Evolutionary conservation across 768 basidiomycete genomes (phyloP).

Genomic region (Leccinum aurantiacum): DNA sequence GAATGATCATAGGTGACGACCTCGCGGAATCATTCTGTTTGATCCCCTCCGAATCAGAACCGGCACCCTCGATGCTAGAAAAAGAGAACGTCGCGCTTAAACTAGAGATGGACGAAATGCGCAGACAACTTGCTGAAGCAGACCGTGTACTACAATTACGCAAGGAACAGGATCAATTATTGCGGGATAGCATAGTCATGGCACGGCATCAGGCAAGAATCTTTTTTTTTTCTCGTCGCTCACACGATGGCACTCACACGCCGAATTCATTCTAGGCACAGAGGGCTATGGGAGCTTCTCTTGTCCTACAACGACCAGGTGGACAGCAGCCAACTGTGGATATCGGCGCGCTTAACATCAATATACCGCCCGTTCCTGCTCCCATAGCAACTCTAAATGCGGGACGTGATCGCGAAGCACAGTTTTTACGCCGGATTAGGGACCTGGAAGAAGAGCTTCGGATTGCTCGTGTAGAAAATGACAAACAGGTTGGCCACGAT

Average conservation of each 20-base stretch:
- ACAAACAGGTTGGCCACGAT: slow-evolving; percentile 65
- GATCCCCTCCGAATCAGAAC: slow-evolving; percentile 61
- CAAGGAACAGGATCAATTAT: slow-evolving; percentile 74
- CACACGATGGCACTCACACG: slow-evolving; percentile 4
- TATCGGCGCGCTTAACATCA: slow-evolving; percentile 57
- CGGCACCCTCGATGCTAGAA: slow-evolving; percentile 48
- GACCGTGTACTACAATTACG: slow-evolving; percentile 66
- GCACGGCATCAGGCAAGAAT: slow-evolving; percentile 60
- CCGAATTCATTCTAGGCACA: slow-evolving; percentile 56
- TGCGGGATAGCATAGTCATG: slow-evolving; percentile 79
- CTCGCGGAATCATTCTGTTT: slow-evolving; percentile 80
- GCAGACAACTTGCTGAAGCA: slow-evolving; percentile 56
- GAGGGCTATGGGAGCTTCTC: slow-evolving; percentile 72
- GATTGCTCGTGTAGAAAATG: slow-evolving; percentile 64
- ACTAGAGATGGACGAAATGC: slow-evolving; percentile 55
- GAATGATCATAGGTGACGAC: slow-evolving; percentile 48
- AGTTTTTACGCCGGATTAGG: slow-evolving; percentile 50
- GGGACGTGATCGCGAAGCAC: slow-evolving; percentile 57
- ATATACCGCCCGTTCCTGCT: slow-evolving; percentile 47
- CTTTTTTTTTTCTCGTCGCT: background rate
- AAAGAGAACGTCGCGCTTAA: slow-evolving; percentile 69
- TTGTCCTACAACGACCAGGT: slow-evolving; percentile 48
- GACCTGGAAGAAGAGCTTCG: slow-evolving; percentile 83
- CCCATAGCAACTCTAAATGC: slow-evolving; percentile 50
- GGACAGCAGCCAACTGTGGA: slow-evolving; percentile 44